phyloP scores from a whole-genome alignment of 768 basidiomycete genomes.

The Pleurotus pulmonarius region DNA sequence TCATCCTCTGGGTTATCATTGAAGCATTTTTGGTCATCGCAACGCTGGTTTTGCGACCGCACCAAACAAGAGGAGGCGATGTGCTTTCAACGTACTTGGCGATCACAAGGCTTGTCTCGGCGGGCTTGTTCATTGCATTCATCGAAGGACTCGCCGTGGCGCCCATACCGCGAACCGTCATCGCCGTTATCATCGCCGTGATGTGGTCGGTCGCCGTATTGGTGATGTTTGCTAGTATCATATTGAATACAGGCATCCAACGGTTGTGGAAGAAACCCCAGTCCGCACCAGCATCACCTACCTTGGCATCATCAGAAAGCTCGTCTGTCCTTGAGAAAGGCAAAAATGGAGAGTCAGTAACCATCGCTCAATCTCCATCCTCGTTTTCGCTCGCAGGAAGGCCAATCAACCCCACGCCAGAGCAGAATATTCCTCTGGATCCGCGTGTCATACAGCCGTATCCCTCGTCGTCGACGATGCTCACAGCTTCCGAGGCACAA shows the following conservation, averaged over 20 bases:
- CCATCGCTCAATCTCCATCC: constrained; percentile 6
- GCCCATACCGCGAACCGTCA: constrained; percentile 77
- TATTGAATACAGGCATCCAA: constrained; percentile 43
- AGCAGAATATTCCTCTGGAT: constrained; percentile 37
- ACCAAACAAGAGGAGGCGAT: constrained; percentile 66
- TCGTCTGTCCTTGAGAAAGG: constrained; percentile 40
- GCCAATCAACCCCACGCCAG: constrained; percentile 52
- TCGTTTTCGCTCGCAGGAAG: constrained; percentile 22
- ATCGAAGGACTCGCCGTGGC: constrained; percentile 57
- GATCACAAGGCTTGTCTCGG: constrained; percentile 64
- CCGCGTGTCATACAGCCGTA: constrained; percentile 39
- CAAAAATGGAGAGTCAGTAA: constrained; percentile 4
- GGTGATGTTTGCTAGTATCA: constrained; percentile 63
- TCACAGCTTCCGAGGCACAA: neutral
- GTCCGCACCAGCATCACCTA: constrained; percentile 9
- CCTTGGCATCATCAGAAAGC: constrained; percentile 19
- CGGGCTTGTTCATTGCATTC: constrained; percentile 75
- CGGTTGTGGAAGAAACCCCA: constrained; percentile 19
- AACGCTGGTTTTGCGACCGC: constrained; percentile 55
- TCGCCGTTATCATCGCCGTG: constrained; percentile 72
- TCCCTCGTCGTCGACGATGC: constrained; percentile 39
- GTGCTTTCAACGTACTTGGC: constrained; percentile 65
- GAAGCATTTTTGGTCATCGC: constrained; percentile 59
- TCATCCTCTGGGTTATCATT: constrained; percentile 61
- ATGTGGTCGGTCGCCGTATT: constrained; percentile 70